Base-by-base conservation (phyloP, 768 basidiomycete genomes). In the Trametopsis cervina region DNA sequence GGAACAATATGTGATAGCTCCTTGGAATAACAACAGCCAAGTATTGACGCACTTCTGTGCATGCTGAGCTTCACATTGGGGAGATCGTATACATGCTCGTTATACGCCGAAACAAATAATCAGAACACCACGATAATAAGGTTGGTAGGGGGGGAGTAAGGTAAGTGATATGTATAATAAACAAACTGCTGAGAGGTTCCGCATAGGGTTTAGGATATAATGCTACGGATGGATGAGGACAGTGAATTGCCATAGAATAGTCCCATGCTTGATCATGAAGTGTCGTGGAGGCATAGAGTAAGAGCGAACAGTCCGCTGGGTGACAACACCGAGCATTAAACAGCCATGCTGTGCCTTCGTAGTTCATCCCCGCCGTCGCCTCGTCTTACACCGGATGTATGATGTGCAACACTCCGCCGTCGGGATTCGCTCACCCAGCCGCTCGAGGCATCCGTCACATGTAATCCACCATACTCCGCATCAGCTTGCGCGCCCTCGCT, bases 401-500 rank as follows among this genome's bases (percentile, higher is more conserved):
- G 33, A 18, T 66, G 64, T 20, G 23, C 45, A 21, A 55, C 50
- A 24, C 70, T 70, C 44, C 76, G 76, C 56, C 77, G 69, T 41
- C 83, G 70, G 7, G 75, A 74, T 15, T 81, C 81, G 9, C 77
- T 58, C 39, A 75, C 68, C 77, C 80, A 81, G 22, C 64, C 58
- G 18, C 50, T 54, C 39, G 53, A 42, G 24, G 47, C 35, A 4
- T 21, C 33, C 38, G 62, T 60, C 10, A 42, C 21, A 39, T 53
- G 50, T 18, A 51, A 43, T 36, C 63, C 67, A 15, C 73, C 66
- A 47, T 71, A 81, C 62, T 86, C 85, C 17, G 72, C 82, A 59
- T 87, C 85, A 2, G 82, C 84, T 54, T 86, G 77, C n/a, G 72
- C 76, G 1, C 80, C 83, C 27, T 83, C 85, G 53, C 79, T 81